A percentile compares a stretch with the other conserved stretches of the same genome.
Evolutionary conservation across 2,329 filamentous ascomycete genomes (phyloP).

Genomic region (Phaeosphaeriaceae sp.): DNA sequence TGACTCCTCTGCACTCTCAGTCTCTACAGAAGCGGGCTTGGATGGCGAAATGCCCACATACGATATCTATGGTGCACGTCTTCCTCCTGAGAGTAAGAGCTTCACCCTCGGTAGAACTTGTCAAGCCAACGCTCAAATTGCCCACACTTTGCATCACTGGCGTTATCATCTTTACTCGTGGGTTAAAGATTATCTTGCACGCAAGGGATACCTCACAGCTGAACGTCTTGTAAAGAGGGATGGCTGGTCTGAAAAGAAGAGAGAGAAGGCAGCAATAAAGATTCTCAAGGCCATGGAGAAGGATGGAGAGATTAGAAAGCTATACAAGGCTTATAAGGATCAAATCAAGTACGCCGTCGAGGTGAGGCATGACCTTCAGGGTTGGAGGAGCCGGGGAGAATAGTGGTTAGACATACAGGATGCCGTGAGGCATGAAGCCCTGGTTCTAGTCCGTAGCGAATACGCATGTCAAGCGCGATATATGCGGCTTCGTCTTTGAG

Average conservation of each 20-base stretch:
- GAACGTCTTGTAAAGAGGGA: slow-evolving; percentile 67
- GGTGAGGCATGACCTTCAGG: slow-evolving; percentile 34
- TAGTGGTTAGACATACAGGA: not conserved
- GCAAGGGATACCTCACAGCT: slow-evolving; percentile 63
- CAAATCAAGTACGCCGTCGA: slow-evolving; percentile 54
- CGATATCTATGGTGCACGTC: slow-evolving; percentile 33
- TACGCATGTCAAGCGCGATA: too few relatives aligned
- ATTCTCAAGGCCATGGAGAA: slow-evolving; percentile 70
- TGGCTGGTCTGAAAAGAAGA: slow-evolving; percentile 65
- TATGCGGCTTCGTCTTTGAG: too few relatives aligned
- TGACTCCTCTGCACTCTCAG: slow-evolving; percentile 31
- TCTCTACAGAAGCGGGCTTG: slow-evolving; percentile 21
- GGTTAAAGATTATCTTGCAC: slow-evolving; percentile 67
- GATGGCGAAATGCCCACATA: slow-evolving; percentile 34
- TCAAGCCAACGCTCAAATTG: slow-evolving; percentile 69
- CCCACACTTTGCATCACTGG: slow-evolving; percentile 78
- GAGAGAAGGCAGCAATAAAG: slow-evolving; percentile 65
- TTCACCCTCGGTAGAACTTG: slow-evolving; percentile 53
- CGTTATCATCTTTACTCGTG: slow-evolving; percentile 74
- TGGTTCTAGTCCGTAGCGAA: too few relatives aligned
- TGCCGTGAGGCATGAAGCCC: not conserved
- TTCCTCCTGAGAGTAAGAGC: slow-evolving; percentile 34
- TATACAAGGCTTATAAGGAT: slow-evolving; percentile 71
- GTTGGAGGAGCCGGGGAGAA: slow-evolving; percentile 21
- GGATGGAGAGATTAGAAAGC: slow-evolving; percentile 62